Evolutionary conservation across 306 rosid genomes (phyloP).

Genomic region (Trifolium subterraneum): DNA sequence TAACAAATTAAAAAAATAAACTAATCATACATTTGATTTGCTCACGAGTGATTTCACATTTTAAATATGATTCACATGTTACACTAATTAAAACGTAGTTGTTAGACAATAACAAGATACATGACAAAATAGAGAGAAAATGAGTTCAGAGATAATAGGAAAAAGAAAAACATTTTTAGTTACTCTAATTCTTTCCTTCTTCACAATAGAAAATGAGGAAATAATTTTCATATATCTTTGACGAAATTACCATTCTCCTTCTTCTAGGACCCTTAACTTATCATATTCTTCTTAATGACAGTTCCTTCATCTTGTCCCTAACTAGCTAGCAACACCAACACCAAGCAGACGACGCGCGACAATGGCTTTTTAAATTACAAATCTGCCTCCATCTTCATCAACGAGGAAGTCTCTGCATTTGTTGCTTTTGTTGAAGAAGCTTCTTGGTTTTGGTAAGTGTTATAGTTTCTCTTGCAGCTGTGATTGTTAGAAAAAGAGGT

Average conservation of each 20-base stretch:
- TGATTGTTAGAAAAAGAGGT: background rate
- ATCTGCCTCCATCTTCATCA: constrained; percentile 7
- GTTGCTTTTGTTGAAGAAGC: constrained; percentile 9
- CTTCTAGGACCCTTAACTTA: background rate
- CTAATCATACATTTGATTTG: too few species aligned
- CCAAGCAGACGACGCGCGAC: background rate
- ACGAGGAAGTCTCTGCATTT: background rate
- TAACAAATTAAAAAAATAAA: too few species aligned
- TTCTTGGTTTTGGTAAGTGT: background rate
- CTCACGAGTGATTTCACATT: too few species aligned
- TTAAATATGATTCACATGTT: background rate
- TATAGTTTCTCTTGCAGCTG: constrained; percentile 13
- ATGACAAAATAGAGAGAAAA: background rate
- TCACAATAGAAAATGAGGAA: background rate
- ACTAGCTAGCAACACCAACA: background rate
- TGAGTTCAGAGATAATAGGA: background rate
- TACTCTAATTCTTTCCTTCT: background rate
- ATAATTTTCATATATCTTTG: background rate
- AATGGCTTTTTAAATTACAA: background rate
- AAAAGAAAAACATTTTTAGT: background rate
- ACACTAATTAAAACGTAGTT: background rate
- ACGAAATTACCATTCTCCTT: background rate
- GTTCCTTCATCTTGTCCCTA: background rate
- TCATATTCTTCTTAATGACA: background rate
- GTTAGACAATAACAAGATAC: background rate